phyloP scores from a whole-genome alignment of 192 early-diverging fungal species.

The Coemansia sp. region DNA sequence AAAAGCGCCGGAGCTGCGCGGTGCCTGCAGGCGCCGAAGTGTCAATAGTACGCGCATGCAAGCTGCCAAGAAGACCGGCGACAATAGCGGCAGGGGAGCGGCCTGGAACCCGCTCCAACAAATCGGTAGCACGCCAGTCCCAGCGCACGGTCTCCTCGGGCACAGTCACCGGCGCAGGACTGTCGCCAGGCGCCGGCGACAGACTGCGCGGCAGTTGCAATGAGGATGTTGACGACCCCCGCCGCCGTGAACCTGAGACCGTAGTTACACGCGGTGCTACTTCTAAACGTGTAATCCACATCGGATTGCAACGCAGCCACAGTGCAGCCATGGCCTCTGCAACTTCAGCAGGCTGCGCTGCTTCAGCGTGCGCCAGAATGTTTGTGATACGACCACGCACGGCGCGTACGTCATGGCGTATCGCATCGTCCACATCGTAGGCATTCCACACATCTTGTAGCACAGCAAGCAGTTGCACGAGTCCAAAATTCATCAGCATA shows the following conservation, averaged over 20 bases:
- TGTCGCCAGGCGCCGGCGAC: slow-evolving; percentile 1
- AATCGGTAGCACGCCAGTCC: slow-evolving; percentile 35
- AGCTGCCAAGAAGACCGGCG: slow-evolving; percentile 23
- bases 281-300: slow-evolving; percentile 34
- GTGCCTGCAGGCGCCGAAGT: slow-evolving; percentile 8
- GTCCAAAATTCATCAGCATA: slow-evolving; percentile 12
- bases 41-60: slow-evolving; percentile 25
- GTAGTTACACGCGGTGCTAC: neutral
- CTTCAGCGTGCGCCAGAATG: slow-evolving; percentile 29
- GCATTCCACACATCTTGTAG: slow-evolving; percentile 43
- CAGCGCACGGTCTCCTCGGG: slow-evolving; percentile 33
- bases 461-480: slow-evolving; percentile 28
- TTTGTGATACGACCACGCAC: slow-evolving; percentile 28
- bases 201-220: slow-evolving; percentile 7
- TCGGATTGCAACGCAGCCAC: slow-evolving; percentile 43
- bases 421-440: slow-evolving; percentile 14
- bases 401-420: neutral
- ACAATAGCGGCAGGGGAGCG: slow-evolving; percentile 26
- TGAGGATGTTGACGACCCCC: slow-evolving; percentile 36
- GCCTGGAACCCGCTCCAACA: slow-evolving; percentile 42
- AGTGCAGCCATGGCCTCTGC: slow-evolving; percentile 36
- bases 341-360: slow-evolving; percentile 27
- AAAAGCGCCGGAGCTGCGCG: slow-evolving; percentile 1
- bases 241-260: slow-evolving; percentile 3
- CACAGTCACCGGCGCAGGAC: neutral